Evolutionary conservation across 106 monocot species (phyloP), one percentile per base, ranked within the genome.

Genomic region (Alisma plantagoaquatica): DNA sequence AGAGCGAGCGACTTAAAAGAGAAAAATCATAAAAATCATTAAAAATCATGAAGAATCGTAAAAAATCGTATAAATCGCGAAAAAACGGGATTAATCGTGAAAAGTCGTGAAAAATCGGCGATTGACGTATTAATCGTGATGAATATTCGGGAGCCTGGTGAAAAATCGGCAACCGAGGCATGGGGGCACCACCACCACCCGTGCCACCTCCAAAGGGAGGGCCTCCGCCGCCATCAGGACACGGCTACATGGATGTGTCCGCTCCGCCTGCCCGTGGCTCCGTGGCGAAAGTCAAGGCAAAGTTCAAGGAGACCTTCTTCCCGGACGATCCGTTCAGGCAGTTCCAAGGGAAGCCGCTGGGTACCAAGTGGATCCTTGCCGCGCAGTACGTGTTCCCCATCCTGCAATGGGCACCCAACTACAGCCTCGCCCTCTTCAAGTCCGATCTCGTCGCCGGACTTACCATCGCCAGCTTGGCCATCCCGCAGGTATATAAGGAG

Each of bases 401-500:
- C 41, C 64, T 87, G 16, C 62, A 56, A 1, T 93, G 92, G 87
- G 64, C 62, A 17, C 87, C 92, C 1, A 30, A 21, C 0, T 93
- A 93, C 41, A 70, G 51, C 41, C 27, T 93, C 57, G 63, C 65
- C 25, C 64, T 80, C 30, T 77, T 93, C 83, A 93, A 87, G 60
- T 80, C 92, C 18, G 92, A 93, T 33, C 69, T 93, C 68, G 17
- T 93, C 30, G 41, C 92, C 32, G 92, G 92, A 7, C 74, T 93
- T 72, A 93, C 92, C 61, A 87, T 93, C 16, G 83, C 92, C 45
- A 93, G 87, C 71, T 49, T 93, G 20, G 87, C 92, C 78, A 75
- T 93, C 33, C 92, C 92, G 1, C 92, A 93, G 83, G 92, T 56
- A 27, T 11, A 1, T 1, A 43, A 25, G 27, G 15, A 7, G 3